Base-by-base conservation (phyloP, 2,329 filamentous ascomycete genomes). In the Monilinia fructigena region DNA sequence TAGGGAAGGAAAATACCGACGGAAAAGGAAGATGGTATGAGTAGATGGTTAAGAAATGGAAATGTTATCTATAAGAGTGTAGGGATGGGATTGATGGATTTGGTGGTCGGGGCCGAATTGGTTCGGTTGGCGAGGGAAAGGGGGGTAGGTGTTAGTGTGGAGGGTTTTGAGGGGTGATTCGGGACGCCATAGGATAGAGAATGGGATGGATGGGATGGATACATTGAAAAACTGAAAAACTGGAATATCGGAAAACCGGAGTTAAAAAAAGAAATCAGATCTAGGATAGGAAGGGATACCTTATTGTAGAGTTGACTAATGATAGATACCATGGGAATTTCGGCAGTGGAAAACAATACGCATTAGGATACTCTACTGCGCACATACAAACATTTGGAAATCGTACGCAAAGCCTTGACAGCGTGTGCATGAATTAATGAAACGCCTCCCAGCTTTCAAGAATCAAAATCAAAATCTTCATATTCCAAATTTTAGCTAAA, bases 51-150 rank as follows among this genome's bases (percentile, higher is more conserved):
- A 65, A 79, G 82, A 66, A 80, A 80, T 3, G 87, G 87, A 0
- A 89, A 87, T 67, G 86, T 90, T 26, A 82, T 90, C 10, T 90
- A 89, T 74, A 90, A 89, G 79, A 86, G 85, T 68, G 87, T 90
- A 0, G 87, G 87, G 0, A 75, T 89, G 58, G 87, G 86, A 0
- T 74, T 89, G 61, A 89, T 89, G 86, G 87, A 90, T 72, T 75
- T 90, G 28, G 82, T 85, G 1, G 83, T 89, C 1, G 87, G 86
- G 18, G 80, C 81, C 71, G 82, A 87, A 65, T 69, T 90, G 58
- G 75, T 89, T 23, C 77, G 81, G 67, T 75, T 88, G 68, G 87
- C 87, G 1, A 79, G 79, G 53, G 78, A 81, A 62, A 86, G 82
- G 75, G 79, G 80, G 0, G 75, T 89, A 14, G 87, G 87, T 8